Evolutionary conservation across 768 basidiomycete species (phyloP).

Genomic region (Suillus subluteus): DNA sequence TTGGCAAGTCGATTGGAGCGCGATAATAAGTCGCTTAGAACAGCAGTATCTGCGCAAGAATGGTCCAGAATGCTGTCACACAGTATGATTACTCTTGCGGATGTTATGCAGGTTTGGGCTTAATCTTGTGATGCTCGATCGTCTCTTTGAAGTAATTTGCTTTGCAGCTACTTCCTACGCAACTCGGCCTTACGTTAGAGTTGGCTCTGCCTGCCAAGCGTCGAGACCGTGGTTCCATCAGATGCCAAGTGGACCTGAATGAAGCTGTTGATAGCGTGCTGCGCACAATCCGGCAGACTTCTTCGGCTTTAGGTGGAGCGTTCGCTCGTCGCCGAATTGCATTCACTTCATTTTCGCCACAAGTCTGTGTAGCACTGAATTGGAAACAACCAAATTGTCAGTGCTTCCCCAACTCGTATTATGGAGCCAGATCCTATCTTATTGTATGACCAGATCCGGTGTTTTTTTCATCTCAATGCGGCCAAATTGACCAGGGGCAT

Average conservation of each 20-base stretch:
- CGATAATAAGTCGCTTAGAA: conserved; percentile 39
- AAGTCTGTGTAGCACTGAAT: conserved; percentile 88
- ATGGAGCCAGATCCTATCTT: conserved; percentile 4
- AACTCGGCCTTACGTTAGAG: conserved; percentile 81
- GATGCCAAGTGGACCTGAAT: conserved; percentile 73
- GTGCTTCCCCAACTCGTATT: conserved; percentile 27
- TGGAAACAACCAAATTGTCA: conserved; percentile 99
- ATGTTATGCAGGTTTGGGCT: conserved; percentile 68
- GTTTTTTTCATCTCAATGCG: conserved; percentile 91
- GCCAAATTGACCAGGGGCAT: conserved; percentile 49
- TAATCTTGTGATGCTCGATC: conserved; percentile 13
- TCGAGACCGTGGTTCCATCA: conserved; percentile 48
- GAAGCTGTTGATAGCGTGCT: conserved; percentile 83
- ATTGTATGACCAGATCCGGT: conserved; percentile 73
- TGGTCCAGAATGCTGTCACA: conserved; percentile 51
- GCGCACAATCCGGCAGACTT: conserved; percentile 75
- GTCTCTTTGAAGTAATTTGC: conserved; percentile 14
- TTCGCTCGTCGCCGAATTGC: conserved; percentile 75
- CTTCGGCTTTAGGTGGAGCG: conserved; percentile 51
- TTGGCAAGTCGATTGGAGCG: conserved; percentile 60
- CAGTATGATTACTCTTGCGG: conserved; percentile 73
- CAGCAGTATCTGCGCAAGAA: conserved; percentile 37
- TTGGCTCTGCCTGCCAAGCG: conserved; percentile 68
- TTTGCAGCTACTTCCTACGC: conserved; percentile 57
- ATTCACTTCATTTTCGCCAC: conserved; percentile 92